Base-by-base conservation (phyloP, 164 flowering plant genomes). In the Magnolia sinica region DNA sequence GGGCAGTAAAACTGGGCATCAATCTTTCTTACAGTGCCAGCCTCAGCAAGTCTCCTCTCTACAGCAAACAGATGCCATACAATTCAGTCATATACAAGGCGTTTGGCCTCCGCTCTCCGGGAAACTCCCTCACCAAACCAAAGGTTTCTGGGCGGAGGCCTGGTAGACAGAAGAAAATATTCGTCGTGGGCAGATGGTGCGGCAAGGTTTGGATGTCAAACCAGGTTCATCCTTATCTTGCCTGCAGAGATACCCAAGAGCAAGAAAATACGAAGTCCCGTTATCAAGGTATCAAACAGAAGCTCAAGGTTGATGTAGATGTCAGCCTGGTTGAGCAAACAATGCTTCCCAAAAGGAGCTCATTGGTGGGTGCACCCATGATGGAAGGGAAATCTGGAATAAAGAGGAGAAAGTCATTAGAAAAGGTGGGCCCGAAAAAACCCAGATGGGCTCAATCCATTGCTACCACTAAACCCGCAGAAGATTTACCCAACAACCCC, bases 171-270 rank as follows among this genome's bases (percentile, higher is more conserved):
- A 96, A 81, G 87, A 96, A 87, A 74, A 76, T 84, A 18, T 81
- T 87, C 68, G 89, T 93, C 61, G 98, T 90, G 16, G 99, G 99
- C 23, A 96, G 88, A 85, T 96, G 99, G 99, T 96, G 99, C 76
- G 99, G 99, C 18, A 94, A 88, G 82, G 93, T 96, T 68, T 96
- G 99, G 99, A 96, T 91, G 97, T 89, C 95, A 7, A 90, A 87
- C 85, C 98, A 96, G 81, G 98, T 92, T 73, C 98, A 94, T 76
- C 97, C 94, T 8, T 84, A 88, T 78, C 83, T 96, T 18, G 83
- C 74, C 31, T 83, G 86, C 19, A 81, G 80, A 77, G 92, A 91
- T 67, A 71, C 70, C 13, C 80, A 86, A 73, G 87, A 83, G 68
- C 81, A 78, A 64, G 89, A 84, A 52, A 76, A 78, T 37, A 79